Conservation (phyloP, 2,329 filamentous ascomycete genomes). For the Pseudohalonectria lignicola region DNA sequence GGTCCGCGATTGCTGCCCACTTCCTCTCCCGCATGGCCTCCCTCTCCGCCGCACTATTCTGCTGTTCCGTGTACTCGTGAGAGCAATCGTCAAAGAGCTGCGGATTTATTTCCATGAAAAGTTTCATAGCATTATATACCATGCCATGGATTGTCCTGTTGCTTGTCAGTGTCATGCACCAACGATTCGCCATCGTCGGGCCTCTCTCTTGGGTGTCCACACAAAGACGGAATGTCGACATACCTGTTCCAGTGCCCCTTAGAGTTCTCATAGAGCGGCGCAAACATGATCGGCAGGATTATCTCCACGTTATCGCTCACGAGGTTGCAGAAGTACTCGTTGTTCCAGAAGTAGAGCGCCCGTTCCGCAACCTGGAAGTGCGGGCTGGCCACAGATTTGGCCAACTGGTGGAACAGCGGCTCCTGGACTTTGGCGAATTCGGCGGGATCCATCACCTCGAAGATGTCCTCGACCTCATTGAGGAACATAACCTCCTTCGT, state of each 20-base stretch:
- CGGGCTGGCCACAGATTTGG: slow-evolving; percentile 94
- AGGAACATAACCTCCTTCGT: slow-evolving; percentile 99
- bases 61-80: slow-evolving; percentile 93
- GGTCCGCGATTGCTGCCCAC: slow-evolving; percentile 78
- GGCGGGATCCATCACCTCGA: slow-evolving; percentile 98
- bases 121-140: slow-evolving; percentile 99
- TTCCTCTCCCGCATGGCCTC: slow-evolving; percentile 74
- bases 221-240: neutral
- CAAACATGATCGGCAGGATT: slow-evolving; percentile 98
- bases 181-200: too few species aligned
- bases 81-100: slow-evolving; percentile 98
- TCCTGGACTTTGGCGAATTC: slow-evolving; percentile 99
- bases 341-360: slow-evolving; percentile 99
- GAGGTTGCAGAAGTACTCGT: slow-evolving; percentile 98
- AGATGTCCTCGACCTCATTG: slow-evolving; percentile 98
- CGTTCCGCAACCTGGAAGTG: slow-evolving; percentile 98
- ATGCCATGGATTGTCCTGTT: slow-evolving; percentile 96
- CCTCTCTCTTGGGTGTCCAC: neutral
- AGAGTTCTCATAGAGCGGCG: slow-evolving; percentile 94
- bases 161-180: too few species aligned
- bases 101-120: slow-evolving; percentile 99
- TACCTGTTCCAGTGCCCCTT: slow-evolving; percentile 99
- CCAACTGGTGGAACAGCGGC: slow-evolving; percentile 90
- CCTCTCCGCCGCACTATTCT: slow-evolving; percentile 80
- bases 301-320: slow-evolving; percentile 99